Percentiles rank a stretch among this genome's conserved stretches.
phyloP scores from a whole-genome alignment of 306 rosid species.

The Prunus fruticosa region DNA sequence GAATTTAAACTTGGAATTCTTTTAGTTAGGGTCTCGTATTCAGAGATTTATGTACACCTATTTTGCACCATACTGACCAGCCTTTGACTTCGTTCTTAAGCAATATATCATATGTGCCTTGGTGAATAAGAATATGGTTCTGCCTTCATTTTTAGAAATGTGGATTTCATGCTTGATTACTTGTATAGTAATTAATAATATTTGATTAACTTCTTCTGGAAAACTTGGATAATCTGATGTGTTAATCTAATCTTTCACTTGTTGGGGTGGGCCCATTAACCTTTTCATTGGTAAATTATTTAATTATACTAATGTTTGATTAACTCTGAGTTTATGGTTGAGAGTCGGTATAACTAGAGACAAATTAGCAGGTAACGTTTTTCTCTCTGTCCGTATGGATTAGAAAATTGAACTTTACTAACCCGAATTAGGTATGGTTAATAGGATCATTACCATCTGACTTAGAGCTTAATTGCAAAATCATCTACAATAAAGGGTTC shows the following conservation, averaged over 20 bases:
- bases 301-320: background rate
- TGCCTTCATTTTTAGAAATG: background rate
- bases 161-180: slow-evolving; percentile 12
- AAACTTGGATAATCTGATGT: too few species aligned
- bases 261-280: background rate
- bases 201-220: background rate
- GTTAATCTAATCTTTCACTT: background rate
- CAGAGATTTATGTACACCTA: slow-evolving; percentile 31
- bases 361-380: slow-evolving; percentile 12
- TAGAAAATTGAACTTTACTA: background rate
- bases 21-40: slow-evolving; percentile 59
- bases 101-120: slow-evolving; percentile 29
- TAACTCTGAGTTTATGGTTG: background rate
- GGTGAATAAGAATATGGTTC: too few species aligned
- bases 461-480: slow-evolving; percentile 8
- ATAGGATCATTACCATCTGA: slow-evolving; percentile 40
- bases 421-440: background rate
- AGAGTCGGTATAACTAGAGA: background rate
- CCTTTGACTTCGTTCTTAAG: slow-evolving; percentile 65
- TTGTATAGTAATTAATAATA: background rate
- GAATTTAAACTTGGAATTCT: slow-evolving; percentile 27
- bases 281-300: background rate
- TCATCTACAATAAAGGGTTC: too few species aligned
- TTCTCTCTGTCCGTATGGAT: background rate
- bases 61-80: slow-evolving; percentile 16